Base-by-base conservation (phyloP, 805 yeast genomes). In the Phaffomyces thermotolerans region DNA sequence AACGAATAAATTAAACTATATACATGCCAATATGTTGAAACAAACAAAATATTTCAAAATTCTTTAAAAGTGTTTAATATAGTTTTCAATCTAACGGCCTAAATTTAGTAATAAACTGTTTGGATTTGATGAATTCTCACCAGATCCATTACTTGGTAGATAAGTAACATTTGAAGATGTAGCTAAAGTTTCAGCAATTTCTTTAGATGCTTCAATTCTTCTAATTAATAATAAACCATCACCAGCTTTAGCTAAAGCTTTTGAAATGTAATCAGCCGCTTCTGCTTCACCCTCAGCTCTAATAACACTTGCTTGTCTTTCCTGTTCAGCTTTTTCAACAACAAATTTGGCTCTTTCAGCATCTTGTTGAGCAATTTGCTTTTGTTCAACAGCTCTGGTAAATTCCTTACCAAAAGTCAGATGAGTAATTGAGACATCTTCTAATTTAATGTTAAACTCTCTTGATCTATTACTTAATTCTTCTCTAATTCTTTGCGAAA, bases 271-370 rank as follows among this genome's bases (percentile, higher is more conserved):
- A 48, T 93, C 98, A 4, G 99, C 99, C 46, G 96, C 88, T 66
- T 93, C 98, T 40, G 99, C 99, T 69, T 93, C 99, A 68, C 98
- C 99, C 68, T 93, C 99, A 25, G 99, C 99, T 58, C 98, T 80
- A 53, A 93, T 90, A 57, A 93, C 88, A 39, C 86, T 72, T 2
- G 98, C 99, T 65, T 84, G 90, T 62, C 95, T 79, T 66, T 91
- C 98, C 69, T 93, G 99, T 66, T 93, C 97, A 8, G 98, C 98
- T 62, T 84, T 84, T 61, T 90, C 97, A 44, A 93, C 97, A 42
- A 87, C 72, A 61, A 79, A 93, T 59, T 84, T 84, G 46, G 98
- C 96, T 54, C 99, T 78, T 71, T 93, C 98, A 22, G 99, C 98
- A 62, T 93, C 99, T 68, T 93, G 99, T 70, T 93, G 99, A 29